Conservation (phyloP, 805 yeast species). For the Saccharomycopsis sp. region DNA sequence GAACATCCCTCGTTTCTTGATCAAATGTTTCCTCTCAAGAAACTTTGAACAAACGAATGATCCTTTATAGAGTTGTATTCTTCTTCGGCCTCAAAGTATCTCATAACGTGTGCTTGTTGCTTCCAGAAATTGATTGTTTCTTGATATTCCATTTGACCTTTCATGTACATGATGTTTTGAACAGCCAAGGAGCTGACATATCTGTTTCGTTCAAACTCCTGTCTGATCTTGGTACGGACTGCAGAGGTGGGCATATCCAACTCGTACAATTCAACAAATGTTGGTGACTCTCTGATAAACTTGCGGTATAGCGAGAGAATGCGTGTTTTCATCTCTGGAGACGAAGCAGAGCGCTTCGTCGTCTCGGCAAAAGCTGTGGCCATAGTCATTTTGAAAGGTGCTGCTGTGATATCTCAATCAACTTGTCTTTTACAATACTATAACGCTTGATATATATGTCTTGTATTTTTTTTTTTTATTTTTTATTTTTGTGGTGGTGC, state of each 20-base stretch:
- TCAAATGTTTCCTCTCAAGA: slow-evolving; percentile 44
- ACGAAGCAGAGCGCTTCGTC: slow-evolving; percentile 54
- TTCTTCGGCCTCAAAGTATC: slow-evolving; percentile 65
- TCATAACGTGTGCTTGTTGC: slow-evolving; percentile 76
- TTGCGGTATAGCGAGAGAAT: slow-evolving; percentile 66
- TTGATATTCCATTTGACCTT: slow-evolving; percentile 88
- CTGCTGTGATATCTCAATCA: no score
- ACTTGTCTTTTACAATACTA: no score
- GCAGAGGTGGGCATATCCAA: slow-evolving; percentile 70
- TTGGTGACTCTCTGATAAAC: slow-evolving; percentile 54
- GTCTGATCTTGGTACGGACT: slow-evolving; percentile 77
- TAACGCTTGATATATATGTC: no score
- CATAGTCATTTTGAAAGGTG: slow-evolving; percentile 37
- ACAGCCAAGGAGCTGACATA: slow-evolving; percentile 59
- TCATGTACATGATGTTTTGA: slow-evolving; percentile 60
- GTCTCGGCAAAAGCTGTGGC: slow-evolving; percentile 83
- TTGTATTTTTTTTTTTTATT: no score
- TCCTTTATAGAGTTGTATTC: slow-evolving; percentile 45
- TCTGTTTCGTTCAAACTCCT: slow-evolving; percentile 81
- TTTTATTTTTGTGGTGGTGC: no score
- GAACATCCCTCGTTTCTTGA: not conserved
- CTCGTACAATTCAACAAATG: slow-evolving; percentile 55
- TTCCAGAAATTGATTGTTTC: slow-evolving; percentile 86
- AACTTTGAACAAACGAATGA: slow-evolving; percentile 61
- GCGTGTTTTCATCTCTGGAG: slow-evolving; percentile 52